These are phyloP conservation scores for Planoprotostelium fungivorum DNA, from an alignment of 78 protist genomes.

Conservation along the genomic window DNA sequence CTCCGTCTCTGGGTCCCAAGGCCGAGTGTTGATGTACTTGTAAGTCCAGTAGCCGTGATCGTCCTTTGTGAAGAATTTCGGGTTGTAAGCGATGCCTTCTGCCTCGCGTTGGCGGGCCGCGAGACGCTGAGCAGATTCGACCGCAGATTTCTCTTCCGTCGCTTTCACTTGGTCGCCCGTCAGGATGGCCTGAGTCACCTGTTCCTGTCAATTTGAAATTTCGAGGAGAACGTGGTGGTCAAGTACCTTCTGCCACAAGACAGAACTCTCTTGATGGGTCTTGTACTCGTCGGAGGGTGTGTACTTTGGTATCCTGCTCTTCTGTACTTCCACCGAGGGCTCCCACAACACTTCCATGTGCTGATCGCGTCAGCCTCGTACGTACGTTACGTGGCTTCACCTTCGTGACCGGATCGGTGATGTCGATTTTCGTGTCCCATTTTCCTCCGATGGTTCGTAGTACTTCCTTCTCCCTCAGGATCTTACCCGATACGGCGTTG, in stretches of 20 bases:
- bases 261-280: slow-evolving; percentile 12
- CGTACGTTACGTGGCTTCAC: not conserved
- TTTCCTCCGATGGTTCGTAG: slow-evolving; percentile 30
- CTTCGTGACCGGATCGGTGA: slow-evolving; percentile 11
- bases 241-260: slow-evolving; percentile 32
- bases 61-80: slow-evolving; percentile 38
- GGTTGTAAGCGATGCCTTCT: slow-evolving; percentile 28
- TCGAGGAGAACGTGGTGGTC: slow-evolving; percentile 1
- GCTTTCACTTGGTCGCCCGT: slow-evolving; percentile 68
- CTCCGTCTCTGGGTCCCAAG: not conserved
- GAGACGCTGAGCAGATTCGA: slow-evolving; percentile 59
- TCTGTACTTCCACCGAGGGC: not conserved
- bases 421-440: slow-evolving; percentile 47
- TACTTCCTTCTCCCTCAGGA: slow-evolving; percentile 25
- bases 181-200: slow-evolving; percentile 61
- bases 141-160: slow-evolving; percentile 53
- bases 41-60: slow-evolving; percentile 47
- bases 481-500: slow-evolving; percentile 62
- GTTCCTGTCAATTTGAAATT: slow-evolving; percentile 45
- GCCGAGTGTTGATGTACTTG: slow-evolving; percentile 10
- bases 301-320: slow-evolving; percentile 21
- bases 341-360: not conserved
- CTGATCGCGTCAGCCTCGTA: not conserved
- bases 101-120: slow-evolving; percentile 33
- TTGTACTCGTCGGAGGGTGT: slow-evolving; percentile 10